phyloP scores from a whole-genome alignment of 495 filamentous ascomycete species.

The Penicillium atrosanguineum region DNA sequence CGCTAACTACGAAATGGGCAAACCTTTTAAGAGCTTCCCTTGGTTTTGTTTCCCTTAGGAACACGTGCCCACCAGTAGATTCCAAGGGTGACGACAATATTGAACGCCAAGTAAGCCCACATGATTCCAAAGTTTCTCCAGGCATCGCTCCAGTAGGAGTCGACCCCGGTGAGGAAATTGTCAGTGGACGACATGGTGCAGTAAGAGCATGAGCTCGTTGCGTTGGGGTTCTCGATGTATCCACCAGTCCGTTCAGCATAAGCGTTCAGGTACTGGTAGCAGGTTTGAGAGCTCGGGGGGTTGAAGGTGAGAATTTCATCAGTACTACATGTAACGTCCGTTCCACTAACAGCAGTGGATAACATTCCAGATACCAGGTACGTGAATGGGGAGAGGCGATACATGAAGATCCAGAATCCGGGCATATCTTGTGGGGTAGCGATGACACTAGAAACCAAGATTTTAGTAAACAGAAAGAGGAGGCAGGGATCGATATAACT shows the following conservation, averaged over 20 bases:
- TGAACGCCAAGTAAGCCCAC: slow-evolving; percentile 68
- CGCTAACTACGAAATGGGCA: no score
- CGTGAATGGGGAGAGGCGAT: slow-evolving; percentile 70
- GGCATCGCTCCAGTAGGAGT: slow-evolving; percentile 53
- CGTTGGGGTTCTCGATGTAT: slow-evolving; percentile 48
- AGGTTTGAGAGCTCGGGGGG: slow-evolving; percentile 53
- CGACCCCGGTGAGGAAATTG: slow-evolving; percentile 51
- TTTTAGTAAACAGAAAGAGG: no score
- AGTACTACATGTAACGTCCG: slow-evolving; percentile 51
- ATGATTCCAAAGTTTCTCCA: slow-evolving; percentile 73
- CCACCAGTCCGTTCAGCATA: slow-evolving; percentile 53
- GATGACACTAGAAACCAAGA: slow-evolving; percentile 70
- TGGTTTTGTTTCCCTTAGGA: slow-evolving; percentile 54
- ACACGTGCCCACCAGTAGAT: slow-evolving; percentile 81
- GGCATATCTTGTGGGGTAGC: slow-evolving; percentile 59
- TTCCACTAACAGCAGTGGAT: slow-evolving; percentile 58
- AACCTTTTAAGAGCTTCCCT: no score
- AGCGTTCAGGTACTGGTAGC: slow-evolving; percentile 52
- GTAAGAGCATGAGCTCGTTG: slow-evolving; percentile 56
- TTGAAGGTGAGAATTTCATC: slow-evolving; percentile 57
- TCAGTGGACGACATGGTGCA: slow-evolving; percentile 63
- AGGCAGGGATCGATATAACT: no score
- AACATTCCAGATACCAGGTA: slow-evolving; percentile 67
- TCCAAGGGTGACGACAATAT: slow-evolving; percentile 62
- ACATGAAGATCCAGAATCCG: slow-evolving; percentile 83